Evolutionary conservation across 1,139 yeast species (phyloP).

Genomic region (Lodderomyces parapsilosis): DNA sequence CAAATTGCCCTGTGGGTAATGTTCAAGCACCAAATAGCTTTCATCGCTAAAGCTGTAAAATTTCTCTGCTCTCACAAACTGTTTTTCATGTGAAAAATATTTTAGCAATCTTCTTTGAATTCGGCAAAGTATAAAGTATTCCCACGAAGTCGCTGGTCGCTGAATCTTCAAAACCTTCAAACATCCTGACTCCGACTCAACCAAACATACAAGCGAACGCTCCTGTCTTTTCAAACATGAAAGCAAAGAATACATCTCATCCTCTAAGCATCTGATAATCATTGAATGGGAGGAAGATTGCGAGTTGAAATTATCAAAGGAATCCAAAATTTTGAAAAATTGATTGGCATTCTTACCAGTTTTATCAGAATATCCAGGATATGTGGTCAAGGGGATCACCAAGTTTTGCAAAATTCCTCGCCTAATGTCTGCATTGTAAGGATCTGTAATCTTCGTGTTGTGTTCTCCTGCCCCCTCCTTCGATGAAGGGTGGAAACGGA

Average conservation of each 20-base stretch:
- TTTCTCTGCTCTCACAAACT: conserved; percentile 46
- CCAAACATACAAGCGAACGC: conserved; percentile 73
- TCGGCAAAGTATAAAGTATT: conserved; percentile 67
- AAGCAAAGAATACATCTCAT: conserved; percentile 55
- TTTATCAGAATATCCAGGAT: conserved; percentile 28
- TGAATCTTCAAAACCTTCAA: conserved; percentile 73
- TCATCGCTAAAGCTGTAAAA: conserved; percentile 67
- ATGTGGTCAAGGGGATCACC: conserved; percentile 25
- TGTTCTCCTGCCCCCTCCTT: neutral
- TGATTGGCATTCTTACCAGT: conserved; percentile 4
- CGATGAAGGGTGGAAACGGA: conserved; percentile 15
- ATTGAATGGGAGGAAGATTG: conserved; percentile 14
- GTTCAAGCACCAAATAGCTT: conserved; percentile 70
- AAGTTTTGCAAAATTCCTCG: conserved; percentile 23
- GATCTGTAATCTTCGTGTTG: conserved; percentile 8
- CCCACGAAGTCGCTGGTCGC: conserved; percentile 76
- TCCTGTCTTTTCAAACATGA: conserved; percentile 78
- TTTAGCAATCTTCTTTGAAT: conserved; percentile 39
- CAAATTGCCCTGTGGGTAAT: conserved; percentile 71
- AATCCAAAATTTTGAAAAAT: neutral
- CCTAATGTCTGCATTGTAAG: conserved; percentile 25
- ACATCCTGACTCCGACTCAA: conserved; percentile 61
- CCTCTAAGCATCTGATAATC: conserved; percentile 49
- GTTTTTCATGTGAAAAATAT: conserved; percentile 2
- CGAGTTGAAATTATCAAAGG: neutral